A percentile compares a stretch with the other conserved stretches of the same genome.
Evolutionary conservation across 1,139 yeast species (phyloP).

Genomic region (Nakaseomyces uthaithaninus): DNA sequence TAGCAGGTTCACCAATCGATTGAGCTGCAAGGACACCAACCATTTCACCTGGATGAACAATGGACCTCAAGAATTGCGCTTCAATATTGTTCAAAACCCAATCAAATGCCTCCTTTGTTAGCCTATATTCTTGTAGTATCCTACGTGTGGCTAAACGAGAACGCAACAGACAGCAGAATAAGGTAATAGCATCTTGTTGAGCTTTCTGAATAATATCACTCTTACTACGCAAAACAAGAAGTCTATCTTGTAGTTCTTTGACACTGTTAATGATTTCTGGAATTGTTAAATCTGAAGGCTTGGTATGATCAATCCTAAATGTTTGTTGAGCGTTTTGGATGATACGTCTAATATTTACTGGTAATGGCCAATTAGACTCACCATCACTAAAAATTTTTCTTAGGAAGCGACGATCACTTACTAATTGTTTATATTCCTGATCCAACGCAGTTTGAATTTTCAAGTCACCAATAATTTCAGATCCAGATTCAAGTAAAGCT

Average conservation of each 20-base stretch:
- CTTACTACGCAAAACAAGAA: conserved; percentile 77
- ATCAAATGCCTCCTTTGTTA: conserved; percentile 79
- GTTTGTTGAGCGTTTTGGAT: conserved; percentile 96
- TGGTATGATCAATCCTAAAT: conserved; percentile 84
- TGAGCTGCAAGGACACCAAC: conserved; percentile 99
- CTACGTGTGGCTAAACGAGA: conserved; percentile 89
- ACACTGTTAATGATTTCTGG: conserved; percentile 73
- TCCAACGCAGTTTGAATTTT: conserved; percentile 75
- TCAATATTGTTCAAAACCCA: conserved; percentile 96
- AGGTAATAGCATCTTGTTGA: conserved; percentile 81
- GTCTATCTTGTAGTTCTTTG: conserved; percentile 54
- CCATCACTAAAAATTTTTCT: conserved; percentile 87
- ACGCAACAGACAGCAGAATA: conserved; percentile 86
- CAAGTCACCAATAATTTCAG: conserved; percentile 85
- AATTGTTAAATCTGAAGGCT: conserved; percentile 82
- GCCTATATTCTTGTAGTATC: conserved; percentile 80
- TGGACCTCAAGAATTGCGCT: conserved; percentile 83
- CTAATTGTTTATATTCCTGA: conserved; percentile 71
- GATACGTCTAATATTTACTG: conserved; percentile 93
- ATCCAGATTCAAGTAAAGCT: conserved; percentile 74
- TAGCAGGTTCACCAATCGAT: conserved; percentile 99
- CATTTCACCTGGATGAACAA: conserved; percentile 99
- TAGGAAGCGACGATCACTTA: conserved; percentile 67
- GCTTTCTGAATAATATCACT: conserved; percentile 72
- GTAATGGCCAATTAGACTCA: conserved; percentile 95